phyloP scores from a whole-genome alignment of 2,329 filamentous ascomycete species.

The Pseudogymnoascus sp. region DNA sequence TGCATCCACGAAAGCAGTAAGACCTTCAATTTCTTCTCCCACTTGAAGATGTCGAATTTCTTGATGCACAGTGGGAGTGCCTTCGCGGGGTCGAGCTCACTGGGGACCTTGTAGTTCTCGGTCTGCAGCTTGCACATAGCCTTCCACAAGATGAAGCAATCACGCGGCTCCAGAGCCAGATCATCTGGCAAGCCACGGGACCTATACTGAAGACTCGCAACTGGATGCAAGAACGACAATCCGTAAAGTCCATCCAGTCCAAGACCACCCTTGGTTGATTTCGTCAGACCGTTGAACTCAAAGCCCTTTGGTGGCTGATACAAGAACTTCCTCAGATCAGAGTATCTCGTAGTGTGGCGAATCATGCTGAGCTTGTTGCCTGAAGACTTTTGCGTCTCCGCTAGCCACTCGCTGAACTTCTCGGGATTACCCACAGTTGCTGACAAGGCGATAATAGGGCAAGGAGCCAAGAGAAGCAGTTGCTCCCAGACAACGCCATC shows the following conservation, averaged over 20 bases:
- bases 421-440: slow-evolving; percentile 71
- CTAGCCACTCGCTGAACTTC: slow-evolving; percentile 64
- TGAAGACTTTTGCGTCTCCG: slow-evolving; percentile 53
- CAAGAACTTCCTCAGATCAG: slow-evolving; percentile 68
- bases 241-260: slow-evolving; percentile 34
- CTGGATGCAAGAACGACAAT: slow-evolving; percentile 54
- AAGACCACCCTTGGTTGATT: slow-evolving; percentile 27
- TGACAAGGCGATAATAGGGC: slow-evolving; percentile 71
- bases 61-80: slow-evolving; percentile 47
- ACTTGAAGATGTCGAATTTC: slow-evolving; percentile 59
- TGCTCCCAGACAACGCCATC: slow-evolving; percentile 76
- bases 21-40: slow-evolving; percentile 56
- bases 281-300: slow-evolving; percentile 27
- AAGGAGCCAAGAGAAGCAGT: slow-evolving; percentile 64
- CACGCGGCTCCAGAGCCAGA: slow-evolving; percentile 61
- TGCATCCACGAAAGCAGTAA: slow-evolving; percentile 55
- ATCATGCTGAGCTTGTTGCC: slow-evolving; percentile 62
- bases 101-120: slow-evolving; percentile 41
- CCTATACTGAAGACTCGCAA: slow-evolving; percentile 54
- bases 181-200: slow-evolving; percentile 60
- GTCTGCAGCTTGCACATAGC: slow-evolving; percentile 54
- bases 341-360: slow-evolving; percentile 62
- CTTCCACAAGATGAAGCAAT: slow-evolving; percentile 61
- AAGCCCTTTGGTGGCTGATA: slow-evolving; percentile 47
- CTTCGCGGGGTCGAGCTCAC: slow-evolving; percentile 41